Evolutionary conservation across 345 rosid species (phyloP), one percentile per base, ranked within the genome.

Genomic region (Punica granatum): DNA sequence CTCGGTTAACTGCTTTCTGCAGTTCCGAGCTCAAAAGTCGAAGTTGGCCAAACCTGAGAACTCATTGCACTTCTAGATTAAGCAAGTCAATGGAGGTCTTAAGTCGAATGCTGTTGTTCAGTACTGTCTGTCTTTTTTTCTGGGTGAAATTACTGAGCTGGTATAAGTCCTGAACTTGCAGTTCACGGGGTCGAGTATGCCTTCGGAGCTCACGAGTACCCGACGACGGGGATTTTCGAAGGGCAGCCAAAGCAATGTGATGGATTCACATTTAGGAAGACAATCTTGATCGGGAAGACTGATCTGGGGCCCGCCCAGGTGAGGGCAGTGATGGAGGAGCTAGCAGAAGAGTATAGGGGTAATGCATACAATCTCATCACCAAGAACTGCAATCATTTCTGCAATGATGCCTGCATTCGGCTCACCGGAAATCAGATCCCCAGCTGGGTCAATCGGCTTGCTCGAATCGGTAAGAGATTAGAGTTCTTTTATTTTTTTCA

Each of bases 371-470:
- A 92, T 78, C 78, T 92, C 64, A 95, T 95, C 59, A 86, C 97
- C 60, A 95, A 92, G 81, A 95, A 92, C 72, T 95, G 98, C 71
- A 95, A 95, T 79, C 99, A 95, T 80, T 95, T 95, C 79, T 95
- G 98, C 81, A 83, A 95, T 15, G 92, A 86, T 58, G 93, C 90
- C 65, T 92, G 98, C 71, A 41, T 92, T 46, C 82, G 76, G 65
- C 74, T 95, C 46, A 81, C 97, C 4, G 93, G 90, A 28, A 95
- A 90, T 75, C 89, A 90, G 23, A 91, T 95, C 61, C 98, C 99
- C 9, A 88, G 80, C 51, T 92, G 98, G 99, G 92, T 95, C 71
- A 95, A 95, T 71, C 96, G 98, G 0, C 96, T 95, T 26, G 98
- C 99, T 3, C 77, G 93, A 87, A 92, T 94, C 21, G 99, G 99